Conservation (phyloP, 805 yeast species). For the Nakazawaea peltata region DNA sequence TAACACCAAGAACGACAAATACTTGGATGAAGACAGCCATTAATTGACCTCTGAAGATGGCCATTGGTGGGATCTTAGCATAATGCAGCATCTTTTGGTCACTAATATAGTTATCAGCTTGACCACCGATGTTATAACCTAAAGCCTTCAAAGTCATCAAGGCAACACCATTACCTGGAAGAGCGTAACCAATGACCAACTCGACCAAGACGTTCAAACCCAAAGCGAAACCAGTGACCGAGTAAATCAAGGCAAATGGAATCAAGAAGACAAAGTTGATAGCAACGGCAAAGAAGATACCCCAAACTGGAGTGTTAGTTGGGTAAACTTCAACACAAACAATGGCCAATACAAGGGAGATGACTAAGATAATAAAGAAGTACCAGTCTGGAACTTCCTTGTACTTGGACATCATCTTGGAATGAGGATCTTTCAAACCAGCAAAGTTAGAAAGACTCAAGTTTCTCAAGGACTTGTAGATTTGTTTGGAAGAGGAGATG, state of each 20-base stretch:
- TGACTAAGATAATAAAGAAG: slow-evolving; percentile 17
- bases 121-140: slow-evolving; percentile 54
- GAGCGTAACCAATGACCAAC: slow-evolving; percentile 47
- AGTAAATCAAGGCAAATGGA: slow-evolving; percentile 39
- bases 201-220: slow-evolving; percentile 48
- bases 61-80: slow-evolving; percentile 49
- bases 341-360: slow-evolving; percentile 23
- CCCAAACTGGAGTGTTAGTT: slow-evolving; percentile 52
- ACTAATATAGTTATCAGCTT: slow-evolving; percentile 53
- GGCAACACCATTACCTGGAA: slow-evolving; percentile 49
- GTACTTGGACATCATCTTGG: slow-evolving; percentile 47
- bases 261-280: slow-evolving; percentile 42
- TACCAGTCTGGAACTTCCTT: slow-evolving; percentile 57
- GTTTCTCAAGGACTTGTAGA: slow-evolving; percentile 21
- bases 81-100: slow-evolving; percentile 53
- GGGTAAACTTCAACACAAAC: slow-evolving; percentile 37
- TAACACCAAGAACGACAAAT: slow-evolving; percentile 23
- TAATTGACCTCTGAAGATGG: slow-evolving; percentile 42
- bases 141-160: slow-evolving; percentile 42
- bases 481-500: slow-evolving; percentile 28
- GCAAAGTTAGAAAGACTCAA: slow-evolving; percentile 15
- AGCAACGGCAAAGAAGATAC: slow-evolving; percentile 43
- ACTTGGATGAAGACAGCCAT: slow-evolving; percentile 23
- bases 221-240: slow-evolving; percentile 39
- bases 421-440: slow-evolving; percentile 42